These are phyloP conservation scores for Lumnitzera racemosa DNA, from an alignment of 345 rosid genomes.

Conservation along the genomic window DNA sequence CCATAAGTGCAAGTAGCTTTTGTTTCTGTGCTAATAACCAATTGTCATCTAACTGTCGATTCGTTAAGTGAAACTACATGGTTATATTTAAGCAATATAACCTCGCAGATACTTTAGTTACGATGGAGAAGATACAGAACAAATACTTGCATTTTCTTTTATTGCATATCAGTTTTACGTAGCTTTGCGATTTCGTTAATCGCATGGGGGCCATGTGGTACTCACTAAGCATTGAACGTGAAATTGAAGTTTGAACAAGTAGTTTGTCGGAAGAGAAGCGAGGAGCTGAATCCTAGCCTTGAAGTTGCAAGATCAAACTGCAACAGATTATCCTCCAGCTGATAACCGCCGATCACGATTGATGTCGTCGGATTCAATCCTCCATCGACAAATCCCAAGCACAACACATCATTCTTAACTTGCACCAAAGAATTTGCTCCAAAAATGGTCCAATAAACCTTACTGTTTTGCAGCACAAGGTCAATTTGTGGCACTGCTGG, in stretches of 20 bases:
- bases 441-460: conserved; percentile 20
- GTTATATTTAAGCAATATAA: too few relatives aligned
- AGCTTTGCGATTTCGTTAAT: too few relatives aligned
- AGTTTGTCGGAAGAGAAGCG: conserved; percentile 19
- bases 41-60: too few relatives aligned
- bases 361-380: conserved; percentile 17
- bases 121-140: too few relatives aligned
- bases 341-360: conserved; percentile 28
- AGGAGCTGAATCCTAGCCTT: conserved; percentile 31
- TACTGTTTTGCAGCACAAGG: conserved; percentile 15
- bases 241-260: conserved; percentile 13
- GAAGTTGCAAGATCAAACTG: conserved; percentile 28
- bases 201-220: too few relatives aligned
- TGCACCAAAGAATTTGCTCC: conserved; percentile 37
- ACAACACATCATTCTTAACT: conserved; percentile 11
- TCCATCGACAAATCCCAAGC: conserved; percentile 32
- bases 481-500: neutral
- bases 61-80: too few relatives aligned
- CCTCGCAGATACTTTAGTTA: too few relatives aligned
- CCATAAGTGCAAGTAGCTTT: too few relatives aligned
- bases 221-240: neutral
- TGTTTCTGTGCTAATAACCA: too few relatives aligned
- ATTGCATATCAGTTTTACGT: too few relatives aligned
- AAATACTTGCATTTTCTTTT: too few relatives aligned
- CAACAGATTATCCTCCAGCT: conserved; percentile 28